Conservation (phyloP, 2,329 filamentous ascomycete genomes). For the Hymenoscyphus albidus region DNA sequence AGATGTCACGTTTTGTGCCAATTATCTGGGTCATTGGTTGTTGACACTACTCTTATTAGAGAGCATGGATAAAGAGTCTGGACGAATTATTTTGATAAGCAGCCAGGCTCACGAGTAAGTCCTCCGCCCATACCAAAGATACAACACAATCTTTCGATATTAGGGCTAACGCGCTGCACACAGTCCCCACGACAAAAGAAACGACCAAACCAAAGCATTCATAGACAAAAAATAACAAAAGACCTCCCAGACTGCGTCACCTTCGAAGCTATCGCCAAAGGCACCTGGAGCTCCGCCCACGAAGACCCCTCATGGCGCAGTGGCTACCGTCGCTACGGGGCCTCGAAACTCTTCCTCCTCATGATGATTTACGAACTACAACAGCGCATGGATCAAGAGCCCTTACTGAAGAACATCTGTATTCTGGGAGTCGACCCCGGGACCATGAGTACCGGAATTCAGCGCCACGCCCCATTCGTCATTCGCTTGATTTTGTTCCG, state of each 20-base stretch:
- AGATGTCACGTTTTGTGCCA: conserved; percentile 35
- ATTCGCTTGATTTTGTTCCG: conserved; percentile 28
- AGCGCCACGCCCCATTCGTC: conserved; percentile 27
- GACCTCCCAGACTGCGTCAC: neutral
- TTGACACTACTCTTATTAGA: conserved; percentile 34
- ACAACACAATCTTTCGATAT: too few species aligned
- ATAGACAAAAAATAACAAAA: conserved; percentile 7
- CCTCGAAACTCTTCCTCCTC: conserved; percentile 11
- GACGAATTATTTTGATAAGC: conserved; percentile 34
- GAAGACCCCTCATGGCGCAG: conserved; percentile 11
- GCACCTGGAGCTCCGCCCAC: conserved; percentile 9
- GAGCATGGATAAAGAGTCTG: conserved; percentile 35
- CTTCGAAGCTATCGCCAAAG: conserved; percentile 11
- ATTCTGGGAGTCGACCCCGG: conserved; percentile 40
- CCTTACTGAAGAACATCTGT: conserved; percentile 35
- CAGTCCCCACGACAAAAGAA: conserved; percentile 9
- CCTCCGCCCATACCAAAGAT: too few species aligned
- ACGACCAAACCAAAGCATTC: conserved; percentile 6
- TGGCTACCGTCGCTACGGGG: conserved; percentile 16
- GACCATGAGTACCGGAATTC: conserved; percentile 36
- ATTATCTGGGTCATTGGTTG: conserved; percentile 36
- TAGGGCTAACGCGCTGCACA: neutral
- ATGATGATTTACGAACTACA: conserved; percentile 16
- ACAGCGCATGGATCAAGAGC: conserved; percentile 27
- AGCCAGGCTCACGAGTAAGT: conserved; percentile 34